A percentile compares a stretch with the other conserved stretches of the same genome.
These are phyloP conservation scores for Claviceps sp. DNA, from an alignment of 2,329 filamentous ascomycete species.

Conservation along the genomic window DNA sequence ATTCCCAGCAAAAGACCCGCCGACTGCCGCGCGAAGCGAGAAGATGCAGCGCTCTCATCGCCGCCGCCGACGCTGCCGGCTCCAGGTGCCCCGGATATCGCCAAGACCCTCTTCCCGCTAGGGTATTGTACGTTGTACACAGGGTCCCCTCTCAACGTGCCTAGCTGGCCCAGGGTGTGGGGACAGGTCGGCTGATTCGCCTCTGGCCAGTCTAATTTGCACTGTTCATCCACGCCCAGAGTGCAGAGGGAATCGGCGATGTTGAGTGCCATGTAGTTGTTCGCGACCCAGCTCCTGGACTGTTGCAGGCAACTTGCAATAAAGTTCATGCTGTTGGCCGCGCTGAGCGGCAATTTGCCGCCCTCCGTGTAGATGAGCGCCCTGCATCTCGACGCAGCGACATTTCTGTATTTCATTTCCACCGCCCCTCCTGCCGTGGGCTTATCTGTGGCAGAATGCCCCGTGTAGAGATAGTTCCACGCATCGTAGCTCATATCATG, in stretches of 20 bases:
- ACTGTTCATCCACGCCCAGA: constrained; percentile 31
- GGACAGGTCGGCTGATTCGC: constrained; percentile 32
- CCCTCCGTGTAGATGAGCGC: constrained; percentile 31
- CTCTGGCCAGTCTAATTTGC: constrained; percentile 28
- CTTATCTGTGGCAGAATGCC: constrained; percentile 29
- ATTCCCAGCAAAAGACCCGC: neutral
- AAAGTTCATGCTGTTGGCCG: constrained; percentile 40
- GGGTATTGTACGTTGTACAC: constrained; percentile 36
- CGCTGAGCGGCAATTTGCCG: constrained; percentile 28
- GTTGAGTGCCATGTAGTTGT: constrained; percentile 37
- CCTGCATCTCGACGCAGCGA: constrained; percentile 31
- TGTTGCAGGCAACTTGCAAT: constrained; percentile 30
- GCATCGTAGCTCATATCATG: constrained; percentile 48
- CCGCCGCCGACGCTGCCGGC: neutral
- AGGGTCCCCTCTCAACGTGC: constrained; percentile 21
- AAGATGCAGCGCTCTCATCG: neutral
- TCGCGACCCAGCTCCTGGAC: constrained; percentile 30
- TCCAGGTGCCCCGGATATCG: constrained; percentile 10
- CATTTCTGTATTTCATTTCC: constrained; percentile 32
- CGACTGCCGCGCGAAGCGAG: neutral
- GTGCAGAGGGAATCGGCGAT: constrained; percentile 35
- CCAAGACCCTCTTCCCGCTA: constrained; percentile 27
- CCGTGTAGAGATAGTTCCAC: constrained; percentile 45
- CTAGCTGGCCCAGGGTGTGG: constrained; percentile 26
- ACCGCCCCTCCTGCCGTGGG: constrained; percentile 34